These are phyloP conservation scores for Brettanomyces sp. DNA, from an alignment of 805 yeast genomes.

Conservation along the genomic window DNA sequence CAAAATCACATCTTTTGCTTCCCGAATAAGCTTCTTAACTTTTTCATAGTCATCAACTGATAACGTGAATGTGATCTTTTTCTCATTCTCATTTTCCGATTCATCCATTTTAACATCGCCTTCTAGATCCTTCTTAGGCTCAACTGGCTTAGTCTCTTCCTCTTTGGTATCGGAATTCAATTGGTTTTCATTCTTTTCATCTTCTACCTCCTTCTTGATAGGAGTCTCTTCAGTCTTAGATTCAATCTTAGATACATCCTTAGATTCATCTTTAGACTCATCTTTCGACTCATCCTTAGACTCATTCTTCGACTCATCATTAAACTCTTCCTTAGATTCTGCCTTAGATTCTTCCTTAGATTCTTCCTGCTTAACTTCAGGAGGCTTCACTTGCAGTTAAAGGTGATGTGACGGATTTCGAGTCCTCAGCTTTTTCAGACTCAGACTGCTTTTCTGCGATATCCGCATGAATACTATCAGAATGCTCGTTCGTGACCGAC, in stretches of 20 bases:
- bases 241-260: conserved; percentile 1
- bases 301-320: conserved; percentile 1
- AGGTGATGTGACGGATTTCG: too few relatives aligned
- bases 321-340: background rate
- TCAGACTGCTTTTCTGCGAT: too few relatives aligned
- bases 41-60: conserved; percentile 2
- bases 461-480: too few relatives aligned
- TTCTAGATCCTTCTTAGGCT: background rate
- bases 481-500: too few relatives aligned
- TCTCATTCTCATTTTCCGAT: conserved; percentile 5
- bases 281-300: background rate
- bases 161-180: too few relatives aligned
- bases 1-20: conserved; percentile 19
- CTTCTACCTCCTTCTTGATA: conserved; percentile 14
- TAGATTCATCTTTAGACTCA: background rate
- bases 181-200: conserved; percentile 11
- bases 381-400: too few relatives aligned
- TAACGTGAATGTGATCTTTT: conserved; percentile 3
- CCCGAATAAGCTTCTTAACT: conserved; percentile 17
- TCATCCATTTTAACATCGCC: conserved; percentile 10
- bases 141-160: background rate
- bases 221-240: conserved; percentile 1
- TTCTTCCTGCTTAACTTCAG: too few relatives aligned
- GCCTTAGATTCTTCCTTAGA: background rate
- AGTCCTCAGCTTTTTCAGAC: too few relatives aligned